phyloP scores from a whole-genome alignment of 1,284 basidiomycete species.

The Laetiporus sulphureus region DNA sequence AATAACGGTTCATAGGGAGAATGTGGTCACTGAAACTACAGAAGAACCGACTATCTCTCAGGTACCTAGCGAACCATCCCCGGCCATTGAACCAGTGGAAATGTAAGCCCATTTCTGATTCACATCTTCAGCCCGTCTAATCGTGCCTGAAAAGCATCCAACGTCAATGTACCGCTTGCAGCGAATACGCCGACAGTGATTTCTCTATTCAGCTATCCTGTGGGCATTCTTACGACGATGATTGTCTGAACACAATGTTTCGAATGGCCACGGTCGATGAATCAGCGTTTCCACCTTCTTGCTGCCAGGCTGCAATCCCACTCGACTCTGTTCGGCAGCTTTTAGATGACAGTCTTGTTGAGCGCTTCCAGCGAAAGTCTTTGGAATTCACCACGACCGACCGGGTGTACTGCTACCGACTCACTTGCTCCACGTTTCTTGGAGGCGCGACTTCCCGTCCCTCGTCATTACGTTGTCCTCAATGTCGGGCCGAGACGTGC shows the following conservation, averaged over 20 bases:
- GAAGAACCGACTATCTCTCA: too few relatives aligned
- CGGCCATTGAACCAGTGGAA: too few relatives aligned
- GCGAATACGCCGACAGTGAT: conserved; percentile 8
- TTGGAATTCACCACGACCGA: conserved; percentile 3
- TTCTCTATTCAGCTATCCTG: conserved; percentile 8
- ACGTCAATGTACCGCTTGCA: conserved; percentile 12
- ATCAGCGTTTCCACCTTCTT: conserved; percentile 15
- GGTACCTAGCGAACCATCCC: too few relatives aligned
- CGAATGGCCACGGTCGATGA: conserved; percentile 13
- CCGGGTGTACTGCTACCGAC: conserved; percentile 10
- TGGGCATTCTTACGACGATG: conserved; percentile 13
- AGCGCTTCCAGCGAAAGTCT: conserved; percentile 5
- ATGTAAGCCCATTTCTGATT: too few relatives aligned
- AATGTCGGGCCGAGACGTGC: conserved; percentile 9
- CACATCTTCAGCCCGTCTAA: too few relatives aligned
- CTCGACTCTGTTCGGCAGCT: conserved; percentile 7
- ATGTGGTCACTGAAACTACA: too few relatives aligned
- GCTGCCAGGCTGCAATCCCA: conserved; percentile 13
- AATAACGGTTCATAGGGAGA: too few relatives aligned
- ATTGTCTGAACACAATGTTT: conserved; percentile 16
- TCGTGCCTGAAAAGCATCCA: too few relatives aligned
- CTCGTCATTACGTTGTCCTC: conserved; percentile 3
- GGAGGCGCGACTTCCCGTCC: conserved; percentile 4
- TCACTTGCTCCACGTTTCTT: conserved; percentile 9
- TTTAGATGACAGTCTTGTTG: conserved; percentile 4